A percentile compares a stretch with the other conserved stretches of the same genome.
Evolutionary conservation across 1,284 basidiomycete genomes (phyloP).

Genomic region (Coniophora puteana): DNA sequence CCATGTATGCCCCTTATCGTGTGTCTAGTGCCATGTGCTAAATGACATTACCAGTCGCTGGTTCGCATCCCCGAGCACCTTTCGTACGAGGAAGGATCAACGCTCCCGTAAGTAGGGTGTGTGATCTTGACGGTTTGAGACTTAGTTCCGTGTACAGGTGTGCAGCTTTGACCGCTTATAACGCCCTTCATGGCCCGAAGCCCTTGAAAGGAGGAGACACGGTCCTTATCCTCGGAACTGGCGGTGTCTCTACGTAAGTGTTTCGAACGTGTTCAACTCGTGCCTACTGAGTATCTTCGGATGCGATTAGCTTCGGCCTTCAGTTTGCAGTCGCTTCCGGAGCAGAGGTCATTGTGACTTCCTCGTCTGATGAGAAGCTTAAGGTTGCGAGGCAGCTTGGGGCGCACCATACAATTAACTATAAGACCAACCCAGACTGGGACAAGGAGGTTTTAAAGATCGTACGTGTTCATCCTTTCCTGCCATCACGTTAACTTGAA

Average conservation of each 20-base stretch:
- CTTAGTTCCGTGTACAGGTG: conserved; percentile 26
- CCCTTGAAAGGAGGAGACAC: conserved; percentile 42
- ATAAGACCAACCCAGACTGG: conserved; percentile 52
- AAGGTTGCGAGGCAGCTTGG: conserved; percentile 43
- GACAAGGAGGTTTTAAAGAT: conserved; percentile 47
- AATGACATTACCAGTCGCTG: conserved; percentile 27
- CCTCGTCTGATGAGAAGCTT: conserved; percentile 59
- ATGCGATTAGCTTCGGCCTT: conserved; percentile 35
- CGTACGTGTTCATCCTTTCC: conserved; percentile 14
- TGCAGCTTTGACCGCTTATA: conserved; percentile 52
- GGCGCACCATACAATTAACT: conserved; percentile 54
- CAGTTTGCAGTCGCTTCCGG: conserved; percentile 57
- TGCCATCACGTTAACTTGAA: neutral
- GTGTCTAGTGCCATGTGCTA: neutral
- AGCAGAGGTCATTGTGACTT: conserved; percentile 56
- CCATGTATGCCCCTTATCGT: conserved; percentile 29
- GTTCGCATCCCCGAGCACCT: conserved; percentile 44
- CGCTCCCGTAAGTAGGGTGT: conserved; percentile 35
- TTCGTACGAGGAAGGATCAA: conserved; percentile 48
- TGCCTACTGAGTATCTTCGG: neutral
- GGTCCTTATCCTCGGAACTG: conserved; percentile 56
- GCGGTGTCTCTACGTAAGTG: conserved; percentile 51
- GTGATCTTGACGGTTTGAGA: neutral
- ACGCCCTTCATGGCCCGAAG: conserved; percentile 38
- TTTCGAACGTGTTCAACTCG: neutral